Conservation (phyloP, 2,329 filamentous ascomycete genomes). For the Penicillium sp. region DNA sequence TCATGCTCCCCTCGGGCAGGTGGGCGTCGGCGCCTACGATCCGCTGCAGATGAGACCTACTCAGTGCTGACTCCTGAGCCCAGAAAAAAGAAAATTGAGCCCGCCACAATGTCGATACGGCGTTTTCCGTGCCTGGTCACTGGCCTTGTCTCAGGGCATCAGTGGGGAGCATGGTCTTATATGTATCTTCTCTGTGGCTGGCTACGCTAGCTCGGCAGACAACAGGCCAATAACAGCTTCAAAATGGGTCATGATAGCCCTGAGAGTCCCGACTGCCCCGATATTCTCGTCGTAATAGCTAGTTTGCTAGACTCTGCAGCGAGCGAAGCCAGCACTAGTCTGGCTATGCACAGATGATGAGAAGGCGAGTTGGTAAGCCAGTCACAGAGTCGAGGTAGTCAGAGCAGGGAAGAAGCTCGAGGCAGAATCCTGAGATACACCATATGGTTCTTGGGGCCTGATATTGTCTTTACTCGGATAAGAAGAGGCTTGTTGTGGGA, state of each 20-base stretch:
- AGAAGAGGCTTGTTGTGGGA: background rate
- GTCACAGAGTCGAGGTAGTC: background rate
- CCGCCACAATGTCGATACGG: background rate
- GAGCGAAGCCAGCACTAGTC: background rate
- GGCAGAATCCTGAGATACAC: background rate
- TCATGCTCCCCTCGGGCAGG: background rate
- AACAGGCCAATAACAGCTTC: background rate
- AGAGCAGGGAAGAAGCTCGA: background rate
- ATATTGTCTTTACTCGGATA: background rate
- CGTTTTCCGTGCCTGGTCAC: constrained; percentile 6
- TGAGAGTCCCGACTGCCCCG: background rate
- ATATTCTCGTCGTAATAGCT: background rate
- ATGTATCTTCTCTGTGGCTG: constrained; percentile 6
- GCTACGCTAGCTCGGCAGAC: background rate
- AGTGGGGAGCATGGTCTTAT: background rate
- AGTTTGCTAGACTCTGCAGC: background rate
- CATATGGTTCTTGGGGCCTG: background rate
- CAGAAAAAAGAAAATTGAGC: background rate
- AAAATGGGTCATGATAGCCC: background rate
- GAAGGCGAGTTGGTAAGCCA: background rate
- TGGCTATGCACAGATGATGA: background rate
- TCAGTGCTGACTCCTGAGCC: background rate
- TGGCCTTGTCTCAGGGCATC: constrained; percentile 19
- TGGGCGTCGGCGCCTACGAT: background rate
- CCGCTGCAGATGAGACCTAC: constrained; percentile 7